These are phyloP conservation scores for Capronia epimyces DNA, from an alignment of 2,329 filamentous ascomycete species.

Conservation along the genomic window DNA sequence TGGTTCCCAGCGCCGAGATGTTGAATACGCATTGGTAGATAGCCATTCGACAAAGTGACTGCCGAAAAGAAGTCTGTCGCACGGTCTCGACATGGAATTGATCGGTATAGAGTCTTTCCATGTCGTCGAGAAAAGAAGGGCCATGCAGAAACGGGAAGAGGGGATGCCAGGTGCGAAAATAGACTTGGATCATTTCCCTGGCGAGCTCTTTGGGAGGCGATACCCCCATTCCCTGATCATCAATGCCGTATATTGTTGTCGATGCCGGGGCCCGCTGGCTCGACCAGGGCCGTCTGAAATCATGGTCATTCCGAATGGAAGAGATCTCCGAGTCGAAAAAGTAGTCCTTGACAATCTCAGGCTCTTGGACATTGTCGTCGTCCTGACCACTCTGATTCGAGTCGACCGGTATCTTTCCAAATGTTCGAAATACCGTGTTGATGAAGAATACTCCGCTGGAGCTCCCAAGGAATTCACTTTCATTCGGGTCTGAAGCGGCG, in stretches of 20 bases:
- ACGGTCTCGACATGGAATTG: no score
- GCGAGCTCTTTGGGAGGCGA: slow-evolving; percentile 33
- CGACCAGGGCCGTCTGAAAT: not conserved
- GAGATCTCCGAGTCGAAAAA: not conserved
- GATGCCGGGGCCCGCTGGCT: not conserved
- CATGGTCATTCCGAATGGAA: slow-evolving; percentile 4
- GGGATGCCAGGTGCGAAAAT: slow-evolving; percentile 46
- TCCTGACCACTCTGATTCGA: no score
- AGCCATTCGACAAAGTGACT: slow-evolving; percentile 46
- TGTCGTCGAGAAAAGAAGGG: slow-evolving; percentile 46
- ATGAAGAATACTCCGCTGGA: slow-evolving; percentile 50
- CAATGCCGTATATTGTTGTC: slow-evolving; percentile 14
- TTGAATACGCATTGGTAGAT: slow-evolving; percentile 49
- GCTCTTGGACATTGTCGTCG: slow-evolving; percentile 8
- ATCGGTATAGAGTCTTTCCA: slow-evolving; percentile 39
- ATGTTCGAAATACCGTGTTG: slow-evolving; percentile 49
- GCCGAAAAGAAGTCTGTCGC: slow-evolving; percentile 33
- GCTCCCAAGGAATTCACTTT: slow-evolving; percentile 49
- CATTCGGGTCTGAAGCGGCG: slow-evolving; percentile 36
- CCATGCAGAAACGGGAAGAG: slow-evolving; percentile 54
- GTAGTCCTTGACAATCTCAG: not conserved
- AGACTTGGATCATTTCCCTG: slow-evolving; percentile 40
- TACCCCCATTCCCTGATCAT: slow-evolving; percentile 27
- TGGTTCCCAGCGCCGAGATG: slow-evolving; percentile 44
- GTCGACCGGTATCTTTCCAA: slow-evolving; percentile 32